Conservation (phyloP, 23 red algal genomes). For the Gracilaria vermiculophylla region DNA sequence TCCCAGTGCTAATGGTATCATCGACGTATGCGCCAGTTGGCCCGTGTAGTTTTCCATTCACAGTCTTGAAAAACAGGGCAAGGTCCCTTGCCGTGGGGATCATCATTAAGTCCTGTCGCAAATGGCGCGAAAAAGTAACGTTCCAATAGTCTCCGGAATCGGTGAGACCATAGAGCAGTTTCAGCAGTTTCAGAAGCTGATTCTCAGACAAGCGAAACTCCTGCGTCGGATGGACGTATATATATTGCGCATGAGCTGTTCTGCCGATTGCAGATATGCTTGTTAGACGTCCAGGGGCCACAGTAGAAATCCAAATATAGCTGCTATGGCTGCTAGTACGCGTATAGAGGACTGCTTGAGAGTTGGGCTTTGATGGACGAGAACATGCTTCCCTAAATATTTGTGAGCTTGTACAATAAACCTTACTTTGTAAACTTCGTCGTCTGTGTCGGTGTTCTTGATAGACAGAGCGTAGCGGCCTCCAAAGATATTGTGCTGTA, state of each 20-base stretch:
- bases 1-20: not conserved
- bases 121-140: slow-evolving; percentile 1
- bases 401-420: slow-evolving; percentile 37
- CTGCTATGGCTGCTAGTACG: not conserved
- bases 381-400: not conserved
- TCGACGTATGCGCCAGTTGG: not conserved
- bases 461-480: slow-evolving; percentile 1
- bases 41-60: not conserved
- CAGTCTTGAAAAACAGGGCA: not conserved
- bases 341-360: slow-evolving; percentile 7
- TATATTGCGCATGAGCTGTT: not conserved
- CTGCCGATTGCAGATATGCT: not conserved
- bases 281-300: not conserved
- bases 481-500: slow-evolving; percentile 1
- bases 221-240: slow-evolving; percentile 9
- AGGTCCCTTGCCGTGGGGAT: not conserved
- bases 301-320: not conserved
- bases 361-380: slow-evolving; percentile 22
- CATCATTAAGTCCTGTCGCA: slow-evolving; percentile 17
- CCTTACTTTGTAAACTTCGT: slow-evolving; percentile 32
- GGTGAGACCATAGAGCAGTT: slow-evolving; percentile 22
- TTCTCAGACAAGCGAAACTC: not conserved
- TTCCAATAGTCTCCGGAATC: slow-evolving; percentile 57
- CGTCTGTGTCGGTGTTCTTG: not conserved
- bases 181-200: slow-evolving; percentile 15